phyloP scores from a whole-genome alignment of 768 basidiomycete genomes.

The Lactarius psammicola region DNA sequence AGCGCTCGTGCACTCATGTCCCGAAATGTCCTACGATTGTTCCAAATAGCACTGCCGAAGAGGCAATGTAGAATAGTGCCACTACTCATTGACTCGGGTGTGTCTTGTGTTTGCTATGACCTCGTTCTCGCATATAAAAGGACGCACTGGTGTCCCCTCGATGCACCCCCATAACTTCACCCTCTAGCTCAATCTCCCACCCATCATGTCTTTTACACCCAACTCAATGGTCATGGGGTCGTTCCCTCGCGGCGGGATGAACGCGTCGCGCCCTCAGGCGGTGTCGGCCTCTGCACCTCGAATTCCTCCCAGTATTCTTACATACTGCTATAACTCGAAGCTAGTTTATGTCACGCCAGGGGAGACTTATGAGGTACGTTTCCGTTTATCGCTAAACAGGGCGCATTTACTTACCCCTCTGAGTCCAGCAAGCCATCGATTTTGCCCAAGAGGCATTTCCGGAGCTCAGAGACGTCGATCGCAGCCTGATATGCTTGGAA shows the following conservation, averaged over 20 bases:
- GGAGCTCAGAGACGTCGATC: constrained; percentile 28
- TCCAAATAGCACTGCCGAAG: background rate
- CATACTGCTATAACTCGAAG: constrained; percentile 31
- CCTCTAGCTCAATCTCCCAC: background rate
- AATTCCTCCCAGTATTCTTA: constrained; percentile 27
- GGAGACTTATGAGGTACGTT: constrained; percentile 30
- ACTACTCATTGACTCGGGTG: background rate
- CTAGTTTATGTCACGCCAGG: constrained; percentile 35
- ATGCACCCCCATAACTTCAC: background rate
- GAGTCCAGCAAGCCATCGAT: constrained; percentile 30
- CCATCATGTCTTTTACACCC: background rate
- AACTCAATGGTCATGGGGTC: background rate
- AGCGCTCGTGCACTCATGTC: too few relatives aligned
- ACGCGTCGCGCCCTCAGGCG: background rate
- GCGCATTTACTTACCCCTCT: background rate
- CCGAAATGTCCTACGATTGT: background rate
- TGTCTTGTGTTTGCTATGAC: background rate
- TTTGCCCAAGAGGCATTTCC: constrained; percentile 29
- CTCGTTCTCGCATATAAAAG: background rate
- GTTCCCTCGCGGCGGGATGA: background rate
- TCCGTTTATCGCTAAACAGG: too few relatives aligned
- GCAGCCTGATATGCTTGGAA: constrained; percentile 30
- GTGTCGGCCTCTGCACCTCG: background rate
- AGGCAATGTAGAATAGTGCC: background rate
- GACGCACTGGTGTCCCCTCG: background rate